These are phyloP conservation scores for Auricularia heimuer DNA, from an alignment of 768 basidiomycete species.

Conservation along the genomic window DNA sequence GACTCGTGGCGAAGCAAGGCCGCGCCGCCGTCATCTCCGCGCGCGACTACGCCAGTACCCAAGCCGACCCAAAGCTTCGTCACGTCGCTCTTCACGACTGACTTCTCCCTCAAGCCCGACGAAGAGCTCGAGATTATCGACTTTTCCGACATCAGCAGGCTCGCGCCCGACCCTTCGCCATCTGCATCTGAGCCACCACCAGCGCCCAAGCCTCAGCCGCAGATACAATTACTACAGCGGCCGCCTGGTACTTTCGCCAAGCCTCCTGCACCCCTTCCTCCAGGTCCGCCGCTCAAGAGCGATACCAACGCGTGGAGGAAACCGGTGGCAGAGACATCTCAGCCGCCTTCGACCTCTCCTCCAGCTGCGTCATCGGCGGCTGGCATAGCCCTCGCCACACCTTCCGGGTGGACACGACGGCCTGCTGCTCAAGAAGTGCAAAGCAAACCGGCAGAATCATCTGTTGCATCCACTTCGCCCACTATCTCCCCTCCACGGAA, in stretches of 20 bases:
- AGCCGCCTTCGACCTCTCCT: neutral
- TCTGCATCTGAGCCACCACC: conserved; percentile 13
- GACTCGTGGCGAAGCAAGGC: conserved; percentile 62
- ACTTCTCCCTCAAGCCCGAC: conserved; percentile 35
- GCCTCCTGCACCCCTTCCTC: neutral
- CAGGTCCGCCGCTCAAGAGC: conserved; percentile 18
- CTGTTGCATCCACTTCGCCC: neutral
- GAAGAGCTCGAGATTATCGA: conserved; percentile 74
- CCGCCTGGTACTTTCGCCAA: neutral
- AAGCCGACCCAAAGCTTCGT: neutral
- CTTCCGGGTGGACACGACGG: neutral
- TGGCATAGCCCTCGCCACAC: neutral
- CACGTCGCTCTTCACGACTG: conserved; percentile 4
- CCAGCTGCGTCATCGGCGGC: neutral
- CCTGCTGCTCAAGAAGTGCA: conserved; percentile 6
- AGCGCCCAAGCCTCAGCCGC: conserved; percentile 16
- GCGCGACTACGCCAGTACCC: neutral
- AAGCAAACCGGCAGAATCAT: neutral
- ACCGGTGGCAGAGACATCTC: neutral
- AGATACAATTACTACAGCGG: neutral
- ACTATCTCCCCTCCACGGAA: conserved; percentile 20
- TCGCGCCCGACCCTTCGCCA: conserved; percentile 30
- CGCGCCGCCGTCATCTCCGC: conserved; percentile 14
- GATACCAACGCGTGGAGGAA: conserved; percentile 40
- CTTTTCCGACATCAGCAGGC: conserved; percentile 65